Conservation (phyloP, 768 basidiomycete species). For the Russula sp. region DNA sequence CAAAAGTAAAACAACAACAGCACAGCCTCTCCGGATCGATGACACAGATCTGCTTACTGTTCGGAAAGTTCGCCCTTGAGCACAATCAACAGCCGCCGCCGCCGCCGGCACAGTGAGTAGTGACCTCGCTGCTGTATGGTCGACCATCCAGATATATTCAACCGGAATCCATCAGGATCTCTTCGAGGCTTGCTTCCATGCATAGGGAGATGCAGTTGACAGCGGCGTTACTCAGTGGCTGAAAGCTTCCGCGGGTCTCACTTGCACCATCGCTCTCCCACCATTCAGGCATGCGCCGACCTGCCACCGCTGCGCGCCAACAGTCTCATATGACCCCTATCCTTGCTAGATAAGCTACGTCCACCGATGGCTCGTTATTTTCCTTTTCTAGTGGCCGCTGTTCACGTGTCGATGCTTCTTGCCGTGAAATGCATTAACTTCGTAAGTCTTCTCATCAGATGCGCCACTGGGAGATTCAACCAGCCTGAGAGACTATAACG, state of each 20-base stretch:
- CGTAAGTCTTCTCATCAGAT: constrained; percentile 17
- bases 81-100: neutral
- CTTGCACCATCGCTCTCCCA: neutral
- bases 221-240: constrained; percentile 1
- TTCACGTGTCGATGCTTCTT: constrained; percentile 7
- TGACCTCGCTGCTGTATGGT: neutral
- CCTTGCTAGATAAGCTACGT: constrained; percentile 6
- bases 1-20: neutral
- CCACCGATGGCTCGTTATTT: no score
- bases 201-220: constrained; percentile 7
- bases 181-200: neutral
- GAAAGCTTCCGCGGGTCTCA: constrained; percentile 1
- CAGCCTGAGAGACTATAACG: neutral
- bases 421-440: neutral
- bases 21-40: constrained; percentile 1
- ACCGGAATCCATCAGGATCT: constrained; percentile 1
- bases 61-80: no score
- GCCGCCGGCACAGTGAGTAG: neutral
- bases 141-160: neutral
- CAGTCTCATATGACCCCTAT: neutral
- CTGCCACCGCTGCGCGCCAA: neutral
- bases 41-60: neutral
- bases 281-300: constrained; percentile 4
- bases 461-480: neutral
- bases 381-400: neutral